Evolutionary conservation across 2,329 filamentous ascomycete genomes (phyloP).

Genomic region (Aspergillus sergii): DNA sequence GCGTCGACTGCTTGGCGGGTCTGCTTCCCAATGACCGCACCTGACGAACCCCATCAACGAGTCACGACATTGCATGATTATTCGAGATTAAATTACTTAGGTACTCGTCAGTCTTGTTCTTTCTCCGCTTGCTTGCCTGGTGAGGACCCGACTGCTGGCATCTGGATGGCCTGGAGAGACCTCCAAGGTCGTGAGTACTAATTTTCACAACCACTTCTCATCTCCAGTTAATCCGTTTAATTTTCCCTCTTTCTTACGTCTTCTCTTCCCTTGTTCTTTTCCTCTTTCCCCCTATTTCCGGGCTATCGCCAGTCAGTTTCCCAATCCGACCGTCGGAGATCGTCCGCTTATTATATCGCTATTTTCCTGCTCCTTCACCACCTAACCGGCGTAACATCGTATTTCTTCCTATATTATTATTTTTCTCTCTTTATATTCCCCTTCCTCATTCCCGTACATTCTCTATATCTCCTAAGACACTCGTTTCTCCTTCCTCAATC

Average conservation of each 20-base stretch:
- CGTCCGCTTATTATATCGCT: conserved; percentile 11
- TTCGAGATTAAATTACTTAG: not conserved
- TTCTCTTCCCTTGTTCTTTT: not conserved
- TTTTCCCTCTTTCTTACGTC: not conserved
- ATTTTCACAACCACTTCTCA: conserved; percentile 1
- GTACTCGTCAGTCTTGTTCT: not conserved
- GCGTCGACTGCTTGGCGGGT: conserved; percentile 2
- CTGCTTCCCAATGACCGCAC: conserved; percentile 6
- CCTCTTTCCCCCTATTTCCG: conserved; percentile 4
- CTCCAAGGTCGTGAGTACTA: not conserved
- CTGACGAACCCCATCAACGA: conserved; percentile 10
- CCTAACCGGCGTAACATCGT: not conserved
- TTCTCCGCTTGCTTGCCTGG: not conserved
- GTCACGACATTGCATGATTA: conserved; percentile 20
- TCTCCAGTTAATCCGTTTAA: not conserved
- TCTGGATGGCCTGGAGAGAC: conserved; percentile 1
- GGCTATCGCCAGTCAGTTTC: conserved; percentile 3
- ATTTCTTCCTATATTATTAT: not conserved
- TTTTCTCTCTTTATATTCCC: conserved; percentile 5
- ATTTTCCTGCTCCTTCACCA: conserved; percentile 2
- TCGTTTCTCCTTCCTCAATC: conserved; percentile 9
- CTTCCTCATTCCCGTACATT: not conserved
- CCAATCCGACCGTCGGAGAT: conserved; percentile 15
- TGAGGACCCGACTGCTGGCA: conserved; percentile 1
- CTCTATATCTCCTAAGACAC: not conserved